These are phyloP conservation scores for Sclerotinia borealis DNA, from an alignment of 2,329 filamentous ascomycete species.

Conservation along the genomic window DNA sequence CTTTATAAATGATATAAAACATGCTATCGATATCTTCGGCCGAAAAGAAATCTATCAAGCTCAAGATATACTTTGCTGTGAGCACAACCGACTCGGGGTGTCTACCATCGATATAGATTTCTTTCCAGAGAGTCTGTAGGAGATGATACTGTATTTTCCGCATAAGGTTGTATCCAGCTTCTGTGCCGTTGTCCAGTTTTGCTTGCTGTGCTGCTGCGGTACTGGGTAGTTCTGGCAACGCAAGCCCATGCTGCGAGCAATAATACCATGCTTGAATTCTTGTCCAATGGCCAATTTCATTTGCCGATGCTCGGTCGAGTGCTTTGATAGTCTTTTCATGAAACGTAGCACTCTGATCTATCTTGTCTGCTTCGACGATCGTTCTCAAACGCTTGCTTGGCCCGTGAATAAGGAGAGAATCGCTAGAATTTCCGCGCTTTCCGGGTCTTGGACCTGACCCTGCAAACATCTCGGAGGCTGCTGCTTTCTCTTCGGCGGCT, in stretches of 20 bases:
- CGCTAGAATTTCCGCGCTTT: not conserved
- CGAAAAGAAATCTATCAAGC: not conserved
- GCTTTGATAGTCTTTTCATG: not conserved
- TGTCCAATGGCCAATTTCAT: conserved; percentile 6
- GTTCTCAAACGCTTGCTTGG: conserved; percentile 4
- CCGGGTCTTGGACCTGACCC: not conserved
- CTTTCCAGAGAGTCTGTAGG: not conserved
- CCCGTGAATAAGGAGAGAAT: not conserved
- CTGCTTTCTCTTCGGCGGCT: not conserved
- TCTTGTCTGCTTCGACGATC: not conserved
- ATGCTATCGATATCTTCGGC: not conserved
- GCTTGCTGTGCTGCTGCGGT: conserved; percentile 6
- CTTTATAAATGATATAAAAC: not conserved
- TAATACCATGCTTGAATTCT: conserved; percentile 9
- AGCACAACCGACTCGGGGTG: not conserved
- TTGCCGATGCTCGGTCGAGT: not conserved
- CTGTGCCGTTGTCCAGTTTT: not conserved
- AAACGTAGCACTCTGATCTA: not conserved
- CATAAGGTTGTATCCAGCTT: not conserved
- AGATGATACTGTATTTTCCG: conserved; percentile 1
- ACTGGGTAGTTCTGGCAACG: not conserved
- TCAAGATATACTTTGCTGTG: not conserved
- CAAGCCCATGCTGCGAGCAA: not conserved
- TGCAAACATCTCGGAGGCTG: not conserved
- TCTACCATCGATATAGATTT: not conserved